Evolutionary conservation across 176 grass and related monocot genomes (phyloP).

Genomic region (Triticum timopheevii): DNA sequence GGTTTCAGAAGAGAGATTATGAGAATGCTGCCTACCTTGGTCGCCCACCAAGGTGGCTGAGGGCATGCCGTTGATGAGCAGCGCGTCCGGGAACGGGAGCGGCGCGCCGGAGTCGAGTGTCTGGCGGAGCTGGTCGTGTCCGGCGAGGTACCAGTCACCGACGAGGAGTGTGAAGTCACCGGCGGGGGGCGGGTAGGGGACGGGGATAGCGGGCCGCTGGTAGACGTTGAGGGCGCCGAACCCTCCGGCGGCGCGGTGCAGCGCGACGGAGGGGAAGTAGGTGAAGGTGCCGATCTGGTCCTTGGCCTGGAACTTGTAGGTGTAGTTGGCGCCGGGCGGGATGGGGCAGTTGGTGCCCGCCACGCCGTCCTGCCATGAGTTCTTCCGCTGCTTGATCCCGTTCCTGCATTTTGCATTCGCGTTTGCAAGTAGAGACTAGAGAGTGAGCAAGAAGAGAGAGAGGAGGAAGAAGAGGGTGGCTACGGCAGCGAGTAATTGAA

Average conservation of each 20-base stretch:
- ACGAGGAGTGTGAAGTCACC: conserved; percentile 74
- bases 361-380: conserved; percentile 97
- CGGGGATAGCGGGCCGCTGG: conserved; percentile 70
- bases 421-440: not conserved
- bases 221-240: conserved; percentile 76
- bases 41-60: conserved; percentile 45
- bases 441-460: not conserved
- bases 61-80: conserved; percentile 69
- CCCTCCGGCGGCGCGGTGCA: conserved; percentile 73
- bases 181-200: conserved; percentile 49
- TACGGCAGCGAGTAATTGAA: not conserved
- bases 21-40: conserved; percentile 42
- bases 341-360: conserved; percentile 89
- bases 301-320: conserved; percentile 84
- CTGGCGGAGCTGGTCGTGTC: conserved; percentile 45
- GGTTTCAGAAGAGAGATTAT: not conserved
- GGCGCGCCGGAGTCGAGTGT: conserved; percentile 42
- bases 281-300: conserved; percentile 83
- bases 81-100: conserved; percentile 48
- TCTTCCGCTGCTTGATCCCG: conserved; percentile 91
- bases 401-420: conserved; percentile 46
- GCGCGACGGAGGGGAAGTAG: conserved; percentile 71
- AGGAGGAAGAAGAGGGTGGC: not conserved
- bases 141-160: conserved; percentile 68
- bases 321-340: conserved; percentile 65